Conservation (phyloP, 257 asterid species). For the Przewalskia tangutica region DNA sequence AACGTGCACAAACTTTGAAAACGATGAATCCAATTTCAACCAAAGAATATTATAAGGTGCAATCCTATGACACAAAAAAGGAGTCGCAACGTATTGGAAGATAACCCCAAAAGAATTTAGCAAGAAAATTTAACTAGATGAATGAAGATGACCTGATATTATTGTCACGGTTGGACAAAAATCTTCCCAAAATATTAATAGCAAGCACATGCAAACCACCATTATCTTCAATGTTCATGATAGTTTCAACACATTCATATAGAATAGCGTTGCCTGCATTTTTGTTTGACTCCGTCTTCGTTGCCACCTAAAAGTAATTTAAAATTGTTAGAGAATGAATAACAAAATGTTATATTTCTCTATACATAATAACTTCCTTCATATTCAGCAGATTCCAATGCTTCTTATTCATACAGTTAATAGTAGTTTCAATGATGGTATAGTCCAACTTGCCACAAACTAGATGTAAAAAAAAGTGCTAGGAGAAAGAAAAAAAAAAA, state of each 20-base stretch:
- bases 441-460: neutral
- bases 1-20: neutral
- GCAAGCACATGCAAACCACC: constrained; percentile 95
- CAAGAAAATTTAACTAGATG: neutral
- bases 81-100: neutral
- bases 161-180: constrained; percentile 97
- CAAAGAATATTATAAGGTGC: neutral
- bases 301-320: constrained; percentile 65
- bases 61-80: neutral
- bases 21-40: neutral
- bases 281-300: constrained; percentile 93
- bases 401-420: neutral
- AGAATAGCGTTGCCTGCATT: constrained; percentile 96
- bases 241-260: constrained; percentile 91
- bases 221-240: constrained; percentile 87
- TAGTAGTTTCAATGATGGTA: neutral
- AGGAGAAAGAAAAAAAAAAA: neutral
- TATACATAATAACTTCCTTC: neutral
- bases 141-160: constrained; percentile 59
- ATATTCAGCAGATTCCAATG: neutral
- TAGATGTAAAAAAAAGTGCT: neutral
- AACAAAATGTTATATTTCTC: neutral
- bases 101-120: neutral
- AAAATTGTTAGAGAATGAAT: constrained; percentile 1
- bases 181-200: constrained; percentile 92